Evolutionary conservation across 441 rosid species (phyloP).

Genomic region (Gossypium aridum): DNA sequence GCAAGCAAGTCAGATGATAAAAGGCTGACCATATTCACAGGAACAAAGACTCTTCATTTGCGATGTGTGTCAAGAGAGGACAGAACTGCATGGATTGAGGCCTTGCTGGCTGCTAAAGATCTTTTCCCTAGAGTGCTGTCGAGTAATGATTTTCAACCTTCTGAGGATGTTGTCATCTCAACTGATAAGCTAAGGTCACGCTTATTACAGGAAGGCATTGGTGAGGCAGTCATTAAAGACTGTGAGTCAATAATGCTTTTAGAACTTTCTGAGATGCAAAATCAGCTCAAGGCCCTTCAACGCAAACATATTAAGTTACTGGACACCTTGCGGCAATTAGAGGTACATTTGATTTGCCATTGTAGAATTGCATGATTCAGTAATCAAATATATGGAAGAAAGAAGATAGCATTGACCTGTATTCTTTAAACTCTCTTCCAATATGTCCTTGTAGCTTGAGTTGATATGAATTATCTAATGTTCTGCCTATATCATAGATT

Average conservation of each 20-base stretch:
- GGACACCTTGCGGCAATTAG: slow-evolving; percentile 75
- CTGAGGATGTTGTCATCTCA: slow-evolving; percentile 68
- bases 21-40: slow-evolving; percentile 84
- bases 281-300: slow-evolving; percentile 52
- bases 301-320: slow-evolving; percentile 59
- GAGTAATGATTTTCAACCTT: slow-evolving; percentile 47
- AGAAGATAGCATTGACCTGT: neutral
- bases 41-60: slow-evolving; percentile 93
- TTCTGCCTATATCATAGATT: neutral
- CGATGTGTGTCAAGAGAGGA: slow-evolving; percentile 66
- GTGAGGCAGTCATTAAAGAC: slow-evolving; percentile 56
- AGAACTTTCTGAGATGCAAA: slow-evolving; percentile 66
- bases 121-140: slow-evolving; percentile 66
- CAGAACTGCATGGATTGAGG: slow-evolving; percentile 79
- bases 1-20: slow-evolving; percentile 93
- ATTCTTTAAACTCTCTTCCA: neutral
- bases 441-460: neutral
- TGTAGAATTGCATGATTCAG: neutral
- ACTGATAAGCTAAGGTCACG: slow-evolving; percentile 74
- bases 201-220: slow-evolving; percentile 66
- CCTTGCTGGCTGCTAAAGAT: slow-evolving; percentile 73
- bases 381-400: neutral
- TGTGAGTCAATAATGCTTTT: slow-evolving; percentile 82
- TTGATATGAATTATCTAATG: neutral
- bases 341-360: slow-evolving; percentile 40